Evolutionary conservation across 164 flowering plant genomes (phyloP).

Genomic region (Chloranthus sessilifolius): DNA sequence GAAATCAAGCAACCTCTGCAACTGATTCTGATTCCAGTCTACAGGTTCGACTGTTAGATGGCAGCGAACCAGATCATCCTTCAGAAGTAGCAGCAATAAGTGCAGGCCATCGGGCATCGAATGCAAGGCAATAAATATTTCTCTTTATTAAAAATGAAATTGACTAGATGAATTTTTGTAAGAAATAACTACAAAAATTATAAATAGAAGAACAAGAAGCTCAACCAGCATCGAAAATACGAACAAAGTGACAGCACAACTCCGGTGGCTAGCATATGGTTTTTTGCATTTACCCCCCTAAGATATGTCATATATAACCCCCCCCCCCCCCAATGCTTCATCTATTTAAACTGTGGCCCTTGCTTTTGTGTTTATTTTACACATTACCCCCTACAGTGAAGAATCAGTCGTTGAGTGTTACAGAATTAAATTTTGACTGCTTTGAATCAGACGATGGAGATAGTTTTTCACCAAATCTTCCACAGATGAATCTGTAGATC

Average conservation of each 20-base stretch:
- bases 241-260: too few species aligned
- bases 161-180: background rate
- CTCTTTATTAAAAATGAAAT: background rate
- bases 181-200: background rate
- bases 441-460: too few species aligned
- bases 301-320: background rate
- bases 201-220: background rate
- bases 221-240: too few species aligned
- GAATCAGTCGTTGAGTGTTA: too few species aligned
- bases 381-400: too few species aligned
- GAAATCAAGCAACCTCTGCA: conserved; percentile 30
- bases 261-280: too few species aligned
- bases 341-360: too few species aligned
- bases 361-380: too few species aligned
- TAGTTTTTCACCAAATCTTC: background rate
- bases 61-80: conserved; percentile 26
- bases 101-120: conserved; percentile 26
- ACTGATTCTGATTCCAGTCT: conserved; percentile 51
- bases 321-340: too few species aligned
- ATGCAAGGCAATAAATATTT: conserved; percentile 44
- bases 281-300: too few species aligned
- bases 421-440: too few species aligned
- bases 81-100: conserved; percentile 24
- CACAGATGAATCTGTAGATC: background rate
- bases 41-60: conserved; percentile 74